phyloP scores from a whole-genome alignment of 345 rosid genomes.

The Raphanus sativus region DNA sequence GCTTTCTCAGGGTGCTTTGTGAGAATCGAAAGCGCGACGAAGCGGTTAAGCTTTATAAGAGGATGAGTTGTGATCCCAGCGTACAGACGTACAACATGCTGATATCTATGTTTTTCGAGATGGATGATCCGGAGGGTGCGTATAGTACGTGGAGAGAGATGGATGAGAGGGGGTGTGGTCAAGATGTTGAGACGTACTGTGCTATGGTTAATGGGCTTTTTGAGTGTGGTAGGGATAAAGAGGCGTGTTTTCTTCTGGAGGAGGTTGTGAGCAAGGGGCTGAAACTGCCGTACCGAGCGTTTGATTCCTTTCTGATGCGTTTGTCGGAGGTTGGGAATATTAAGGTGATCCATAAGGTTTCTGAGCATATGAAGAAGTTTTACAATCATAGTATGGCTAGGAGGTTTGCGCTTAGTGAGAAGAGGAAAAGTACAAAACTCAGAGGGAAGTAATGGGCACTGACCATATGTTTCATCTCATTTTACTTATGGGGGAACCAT shows the following conservation, averaged over 20 bases:
- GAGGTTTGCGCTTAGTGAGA: slow-evolving; percentile 68
- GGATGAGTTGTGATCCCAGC: slow-evolving; percentile 79
- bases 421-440: slow-evolving; percentile 60
- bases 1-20: slow-evolving; percentile 85
- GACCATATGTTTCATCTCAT: neutral
- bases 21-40: slow-evolving; percentile 62
- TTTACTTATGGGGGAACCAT: neutral
- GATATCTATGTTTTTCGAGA: slow-evolving; percentile 68
- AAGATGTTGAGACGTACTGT: slow-evolving; percentile 69
- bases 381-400: slow-evolving; percentile 86
- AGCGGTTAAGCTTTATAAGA: slow-evolving; percentile 64
- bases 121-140: slow-evolving; percentile 74
- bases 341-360: slow-evolving; percentile 66
- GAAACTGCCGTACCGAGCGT: slow-evolving; percentile 67
- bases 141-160: slow-evolving; percentile 80
- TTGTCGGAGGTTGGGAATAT: slow-evolving; percentile 72
- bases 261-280: slow-evolving; percentile 65
- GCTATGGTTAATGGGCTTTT: slow-evolving; percentile 91
- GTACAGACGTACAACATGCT: slow-evolving; percentile 88
- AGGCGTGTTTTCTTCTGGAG: slow-evolving; percentile 70
- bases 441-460: slow-evolving; percentile 51
- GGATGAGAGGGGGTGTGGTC: slow-evolving; percentile 60
- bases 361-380: slow-evolving; percentile 79
- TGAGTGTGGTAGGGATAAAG: slow-evolving; percentile 57
- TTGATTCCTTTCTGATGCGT: slow-evolving; percentile 76